These are phyloP conservation scores for Aspergillus puulaauensis DNA, from an alignment of 2,329 filamentous ascomycete genomes.

Conservation along the genomic window DNA sequence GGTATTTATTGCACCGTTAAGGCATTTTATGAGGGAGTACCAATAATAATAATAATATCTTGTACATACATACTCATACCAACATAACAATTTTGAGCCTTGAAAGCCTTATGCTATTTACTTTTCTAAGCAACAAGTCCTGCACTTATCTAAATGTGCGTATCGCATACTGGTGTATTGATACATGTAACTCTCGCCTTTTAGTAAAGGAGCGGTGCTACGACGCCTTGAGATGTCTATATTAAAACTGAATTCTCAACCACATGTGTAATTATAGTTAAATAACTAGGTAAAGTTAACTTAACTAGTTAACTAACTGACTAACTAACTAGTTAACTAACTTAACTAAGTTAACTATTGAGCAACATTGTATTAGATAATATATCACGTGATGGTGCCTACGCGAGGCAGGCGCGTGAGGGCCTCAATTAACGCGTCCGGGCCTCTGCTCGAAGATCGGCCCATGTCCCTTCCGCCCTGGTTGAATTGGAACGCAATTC, in stretches of 20 bases:
- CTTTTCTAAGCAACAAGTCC: background rate
- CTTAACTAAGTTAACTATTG: background rate
- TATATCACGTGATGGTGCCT: background rate
- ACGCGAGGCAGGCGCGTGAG: background rate
- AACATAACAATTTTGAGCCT: conserved; percentile 2
- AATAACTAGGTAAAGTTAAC: background rate
- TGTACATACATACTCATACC: conserved; percentile 17
- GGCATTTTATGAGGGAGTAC: conserved; percentile 16
- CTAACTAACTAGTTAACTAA: too few species aligned
- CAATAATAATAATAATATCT: conserved; percentile 24
- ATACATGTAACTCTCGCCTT: too few species aligned
- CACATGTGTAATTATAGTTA: too few species aligned
- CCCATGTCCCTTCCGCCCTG: background rate
- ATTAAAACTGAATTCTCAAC: too few species aligned
- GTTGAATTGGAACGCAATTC: background rate
- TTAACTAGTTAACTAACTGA: background rate
- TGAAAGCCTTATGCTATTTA: background rate
- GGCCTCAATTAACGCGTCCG: conserved; percentile 5
- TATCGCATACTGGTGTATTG: too few species aligned
- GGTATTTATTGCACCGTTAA: conserved; percentile 8
- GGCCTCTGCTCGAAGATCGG: background rate
- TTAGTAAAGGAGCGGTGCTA: too few species aligned
- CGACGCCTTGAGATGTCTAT: too few species aligned
- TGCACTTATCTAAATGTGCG: too few species aligned
- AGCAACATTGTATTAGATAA: background rate